Evolutionary conservation across 1,284 basidiomycete genomes (phyloP).

Genomic region (Pisolithus thermaeus): DNA sequence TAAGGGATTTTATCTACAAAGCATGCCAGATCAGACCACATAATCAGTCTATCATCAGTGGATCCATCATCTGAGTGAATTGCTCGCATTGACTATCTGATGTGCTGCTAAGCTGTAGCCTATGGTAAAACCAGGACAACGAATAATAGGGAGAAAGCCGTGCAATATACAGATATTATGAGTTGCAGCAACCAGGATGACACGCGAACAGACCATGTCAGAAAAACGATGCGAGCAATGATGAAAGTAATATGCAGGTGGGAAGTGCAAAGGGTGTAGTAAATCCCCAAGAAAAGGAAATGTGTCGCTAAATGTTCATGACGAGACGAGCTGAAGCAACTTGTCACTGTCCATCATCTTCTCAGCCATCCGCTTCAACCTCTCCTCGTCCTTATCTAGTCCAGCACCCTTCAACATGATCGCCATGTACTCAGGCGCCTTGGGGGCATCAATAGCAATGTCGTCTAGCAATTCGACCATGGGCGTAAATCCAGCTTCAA

Average conservation of each 20-base stretch:
- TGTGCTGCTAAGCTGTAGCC: conserved; percentile 19
- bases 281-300: conserved; percentile 15
- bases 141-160: conserved; percentile 21
- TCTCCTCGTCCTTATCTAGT: conserved; percentile 55
- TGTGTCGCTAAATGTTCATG: conserved; percentile 20
- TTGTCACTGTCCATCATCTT: conserved; percentile 56
- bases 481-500: conserved; percentile 65
- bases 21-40: too few species aligned
- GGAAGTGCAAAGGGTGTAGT: conserved; percentile 8
- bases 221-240: neutral
- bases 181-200: conserved; percentile 22
- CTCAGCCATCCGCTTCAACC: conserved; percentile 45
- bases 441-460: conserved; percentile 83
- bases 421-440: conserved; percentile 75
- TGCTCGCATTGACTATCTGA: conserved; percentile 15
- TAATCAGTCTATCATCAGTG: too few species aligned
- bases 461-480: conserved; percentile 80
- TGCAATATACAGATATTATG: conserved; percentile 28
- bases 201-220: conserved; percentile 17
- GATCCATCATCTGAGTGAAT: conserved; percentile 14
- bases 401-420: conserved; percentile 65
- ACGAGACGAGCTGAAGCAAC: conserved; percentile 55
- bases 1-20: too few species aligned
- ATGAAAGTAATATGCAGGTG: conserved; percentile 17
- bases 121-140: conserved; percentile 22